phyloP scores from a whole-genome alignment of 176 grass and related monocot species.

The Oryza punctata region DNA sequence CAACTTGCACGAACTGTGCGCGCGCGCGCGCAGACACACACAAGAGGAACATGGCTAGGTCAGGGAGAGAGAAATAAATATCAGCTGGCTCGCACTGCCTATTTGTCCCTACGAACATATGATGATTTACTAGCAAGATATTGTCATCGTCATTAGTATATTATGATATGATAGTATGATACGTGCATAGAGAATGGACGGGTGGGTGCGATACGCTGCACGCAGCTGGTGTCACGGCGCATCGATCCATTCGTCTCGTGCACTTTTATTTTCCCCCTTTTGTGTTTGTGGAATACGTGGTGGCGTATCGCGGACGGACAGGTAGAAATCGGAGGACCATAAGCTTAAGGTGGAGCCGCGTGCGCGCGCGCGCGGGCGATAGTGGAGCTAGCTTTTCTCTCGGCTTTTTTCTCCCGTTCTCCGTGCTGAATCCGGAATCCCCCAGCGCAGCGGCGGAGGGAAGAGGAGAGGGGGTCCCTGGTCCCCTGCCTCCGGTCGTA shows the following conservation, averaged over 20 bases:
- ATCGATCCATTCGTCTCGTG: not conserved
- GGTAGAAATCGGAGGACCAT: constrained; percentile 8
- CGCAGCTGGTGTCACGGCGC: constrained; percentile 22
- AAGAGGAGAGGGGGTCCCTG: no score
- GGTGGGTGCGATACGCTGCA: not conserved
- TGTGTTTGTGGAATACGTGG: constrained; percentile 12
- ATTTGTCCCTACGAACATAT: not conserved
- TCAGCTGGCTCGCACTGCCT: not conserved
- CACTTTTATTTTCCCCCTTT: not conserved
- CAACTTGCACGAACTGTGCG: not conserved
- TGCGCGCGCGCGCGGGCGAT: not conserved
- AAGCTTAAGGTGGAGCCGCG: not conserved
- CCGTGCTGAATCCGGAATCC: not conserved
- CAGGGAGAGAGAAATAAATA: not conserved
- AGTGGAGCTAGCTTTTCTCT: not conserved
- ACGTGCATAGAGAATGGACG: not conserved
- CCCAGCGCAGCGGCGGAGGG: not conserved
- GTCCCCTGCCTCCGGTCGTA: not conserved
- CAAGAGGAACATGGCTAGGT: not conserved
- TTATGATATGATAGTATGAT: not conserved
- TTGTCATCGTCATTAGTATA: not conserved
- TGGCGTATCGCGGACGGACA: constrained; percentile 36
- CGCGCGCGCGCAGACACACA: not conserved
- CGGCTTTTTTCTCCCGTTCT: not conserved
- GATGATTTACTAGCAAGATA: not conserved